phyloP scores from a whole-genome alignment of 2,329 filamentous ascomycete genomes.

The Xenoacremonium recifei region DNA sequence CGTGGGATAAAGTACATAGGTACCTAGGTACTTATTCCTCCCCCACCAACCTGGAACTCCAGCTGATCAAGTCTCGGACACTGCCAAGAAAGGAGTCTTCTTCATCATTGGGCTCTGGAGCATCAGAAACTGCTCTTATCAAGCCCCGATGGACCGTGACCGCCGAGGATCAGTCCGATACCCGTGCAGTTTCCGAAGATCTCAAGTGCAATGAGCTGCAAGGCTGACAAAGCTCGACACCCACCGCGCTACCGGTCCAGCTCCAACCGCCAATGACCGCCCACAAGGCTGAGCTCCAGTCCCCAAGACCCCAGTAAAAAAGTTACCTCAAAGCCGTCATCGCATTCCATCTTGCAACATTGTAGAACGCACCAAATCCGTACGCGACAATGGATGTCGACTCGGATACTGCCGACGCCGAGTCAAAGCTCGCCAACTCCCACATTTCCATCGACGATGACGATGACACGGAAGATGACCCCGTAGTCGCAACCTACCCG shows the following conservation, averaged over 20 bases:
- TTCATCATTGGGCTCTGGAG: no score
- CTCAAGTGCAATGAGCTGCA: neutral
- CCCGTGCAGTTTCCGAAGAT: neutral
- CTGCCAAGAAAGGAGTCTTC: no score
- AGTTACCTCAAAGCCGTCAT: no score
- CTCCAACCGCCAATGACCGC: neutral
- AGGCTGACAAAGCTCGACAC: neutral
- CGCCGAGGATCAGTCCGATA: no score
- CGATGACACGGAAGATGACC: conserved; percentile 54
- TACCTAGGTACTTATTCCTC: no score
- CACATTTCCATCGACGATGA: conserved; percentile 12
- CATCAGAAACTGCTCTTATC: no score
- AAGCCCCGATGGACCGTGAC: no score
- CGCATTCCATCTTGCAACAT: neutral
- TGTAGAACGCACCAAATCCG: conserved; percentile 4
- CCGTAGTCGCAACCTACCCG: conserved; percentile 73
- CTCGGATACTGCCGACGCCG: conserved; percentile 13
- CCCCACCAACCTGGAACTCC: no score
- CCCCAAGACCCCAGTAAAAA: neutral
- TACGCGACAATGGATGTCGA: conserved; percentile 21
- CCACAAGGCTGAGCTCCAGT: neutral
- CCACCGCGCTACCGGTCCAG: neutral
- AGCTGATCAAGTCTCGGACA: no score
- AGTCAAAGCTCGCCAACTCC: conserved; percentile 11
- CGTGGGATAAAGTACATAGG: no score